Conservation (phyloP, 2,329 filamentous ascomycete genomes). For the Beauveria pseudobassiana region DNA sequence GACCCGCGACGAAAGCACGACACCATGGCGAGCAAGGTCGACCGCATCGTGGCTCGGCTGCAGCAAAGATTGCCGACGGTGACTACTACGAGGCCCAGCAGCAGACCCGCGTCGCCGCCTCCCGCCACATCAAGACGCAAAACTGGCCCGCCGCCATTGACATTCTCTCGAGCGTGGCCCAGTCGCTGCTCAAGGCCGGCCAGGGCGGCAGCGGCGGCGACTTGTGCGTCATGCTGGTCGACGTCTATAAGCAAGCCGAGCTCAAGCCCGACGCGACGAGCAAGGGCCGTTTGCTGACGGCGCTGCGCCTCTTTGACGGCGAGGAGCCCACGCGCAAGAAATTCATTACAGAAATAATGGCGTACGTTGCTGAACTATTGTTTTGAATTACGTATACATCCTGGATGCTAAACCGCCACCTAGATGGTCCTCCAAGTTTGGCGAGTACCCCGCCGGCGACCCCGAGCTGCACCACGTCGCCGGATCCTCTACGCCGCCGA, state of each 20-base stretch:
- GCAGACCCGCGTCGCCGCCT: slow-evolving; percentile 90
- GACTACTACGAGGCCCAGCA: slow-evolving; percentile 98
- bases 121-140: slow-evolving; percentile 81
- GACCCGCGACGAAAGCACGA: not conserved
- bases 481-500: slow-evolving; percentile 88
- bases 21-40: slow-evolving; percentile 33
- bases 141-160: slow-evolving; percentile 84
- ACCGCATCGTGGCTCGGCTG: slow-evolving; percentile 54
- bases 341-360: slow-evolving; percentile 79
- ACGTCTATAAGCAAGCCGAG: slow-evolving; percentile 84
- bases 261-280: slow-evolving; percentile 66
- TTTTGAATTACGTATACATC: too few species aligned
- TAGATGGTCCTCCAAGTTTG: slow-evolving; percentile 75
- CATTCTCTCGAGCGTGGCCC: slow-evolving; percentile 75
- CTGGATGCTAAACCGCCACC: not conserved
- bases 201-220: slow-evolving; percentile 92
- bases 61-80: slow-evolving; percentile 80
- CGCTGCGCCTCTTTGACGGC: slow-evolving; percentile 71
- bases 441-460: slow-evolving; percentile 84
- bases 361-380: slow-evolving; percentile 38
- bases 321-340: slow-evolving; percentile 89
- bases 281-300: slow-evolving; percentile 68
- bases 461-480: slow-evolving; percentile 90
- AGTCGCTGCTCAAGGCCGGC: slow-evolving; percentile 81
- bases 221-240: slow-evolving; percentile 76